Evolutionary conservation across 2,329 filamentous ascomycete species (phyloP).

Genomic region (Thielaviopsis populi): DNA sequence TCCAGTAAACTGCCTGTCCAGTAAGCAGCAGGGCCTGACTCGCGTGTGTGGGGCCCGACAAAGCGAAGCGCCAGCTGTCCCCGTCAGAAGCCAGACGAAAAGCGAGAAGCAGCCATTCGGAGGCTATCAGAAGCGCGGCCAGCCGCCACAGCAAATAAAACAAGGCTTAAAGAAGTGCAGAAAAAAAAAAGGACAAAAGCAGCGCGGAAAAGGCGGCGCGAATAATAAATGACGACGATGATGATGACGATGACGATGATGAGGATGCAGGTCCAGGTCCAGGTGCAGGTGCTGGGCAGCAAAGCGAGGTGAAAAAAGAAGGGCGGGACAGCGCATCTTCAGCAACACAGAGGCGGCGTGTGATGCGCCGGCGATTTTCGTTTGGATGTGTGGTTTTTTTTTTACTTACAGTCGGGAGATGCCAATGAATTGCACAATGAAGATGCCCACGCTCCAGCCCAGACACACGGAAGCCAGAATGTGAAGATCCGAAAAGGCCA

Average conservation of each 20-base stretch:
- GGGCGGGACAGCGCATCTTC: neutral
- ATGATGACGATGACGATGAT: neutral
- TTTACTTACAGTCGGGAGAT: conserved; percentile 38
- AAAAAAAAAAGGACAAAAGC: neutral
- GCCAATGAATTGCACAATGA: conserved; percentile 41
- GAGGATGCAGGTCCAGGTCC: neutral
- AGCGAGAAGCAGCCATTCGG: neutral
- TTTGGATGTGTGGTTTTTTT: too few species aligned
- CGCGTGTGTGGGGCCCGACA: neutral
- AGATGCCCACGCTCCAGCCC: conserved; percentile 37
- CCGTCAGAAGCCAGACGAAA: neutral
- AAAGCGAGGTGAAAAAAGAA: neutral
- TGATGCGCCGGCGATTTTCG: neutral
- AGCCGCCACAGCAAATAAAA: neutral
- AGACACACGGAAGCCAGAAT: conserved; percentile 34
- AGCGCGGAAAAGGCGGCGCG: neutral
- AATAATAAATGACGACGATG: neutral
- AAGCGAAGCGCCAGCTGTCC: neutral
- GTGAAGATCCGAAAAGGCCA: conserved; percentile 23
- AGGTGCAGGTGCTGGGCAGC: too few species aligned
- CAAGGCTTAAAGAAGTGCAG: neutral
- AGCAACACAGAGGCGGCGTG: neutral
- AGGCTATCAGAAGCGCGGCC: neutral
- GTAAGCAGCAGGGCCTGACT: neutral
- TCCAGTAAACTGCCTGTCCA: too few species aligned